phyloP scores from a whole-genome alignment of 768 basidiomycete species.

The Mycena filopes region DNA sequence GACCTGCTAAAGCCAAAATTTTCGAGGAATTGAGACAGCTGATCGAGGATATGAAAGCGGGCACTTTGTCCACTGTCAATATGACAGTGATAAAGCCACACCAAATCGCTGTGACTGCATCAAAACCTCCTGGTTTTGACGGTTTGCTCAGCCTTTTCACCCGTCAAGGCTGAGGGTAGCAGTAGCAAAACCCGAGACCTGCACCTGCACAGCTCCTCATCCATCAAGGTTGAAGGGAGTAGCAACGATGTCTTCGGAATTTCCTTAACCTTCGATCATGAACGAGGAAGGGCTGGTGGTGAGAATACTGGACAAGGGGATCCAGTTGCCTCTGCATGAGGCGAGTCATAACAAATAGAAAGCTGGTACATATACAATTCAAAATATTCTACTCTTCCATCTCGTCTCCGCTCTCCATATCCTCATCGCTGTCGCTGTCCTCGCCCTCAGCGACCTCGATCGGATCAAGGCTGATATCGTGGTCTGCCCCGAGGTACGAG shows the following conservation, averaged over 20 bases:
- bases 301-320: not conserved
- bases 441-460: constrained; percentile 93
- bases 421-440: constrained; percentile 85
- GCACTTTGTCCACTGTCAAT: not conserved
- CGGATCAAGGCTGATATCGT: constrained; percentile 85
- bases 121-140: not conserved
- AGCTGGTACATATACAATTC: constrained; percentile 25
- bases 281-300: no score
- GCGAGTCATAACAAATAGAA: constrained; percentile 19
- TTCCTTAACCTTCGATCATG: no score
- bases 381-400: constrained; percentile 58
- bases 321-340: constrained; percentile 1
- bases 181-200: constrained; percentile 1
- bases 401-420: constrained; percentile 75
- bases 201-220: not conserved
- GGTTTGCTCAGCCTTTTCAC: not conserved
- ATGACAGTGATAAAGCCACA: constrained; percentile 20
- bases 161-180: not conserved
- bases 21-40: constrained; percentile 26
- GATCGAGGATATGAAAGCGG: constrained; percentile 26
- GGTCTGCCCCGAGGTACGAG: constrained; percentile 91
- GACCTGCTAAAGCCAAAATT: constrained; percentile 29
- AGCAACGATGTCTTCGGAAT: not conserved
- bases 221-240: not conserved
- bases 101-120: constrained; percentile 5